These are phyloP conservation scores for Phytophthora foliorum DNA, from an alignment of 352 stramenopile genomes.

Conservation along the genomic window DNA sequence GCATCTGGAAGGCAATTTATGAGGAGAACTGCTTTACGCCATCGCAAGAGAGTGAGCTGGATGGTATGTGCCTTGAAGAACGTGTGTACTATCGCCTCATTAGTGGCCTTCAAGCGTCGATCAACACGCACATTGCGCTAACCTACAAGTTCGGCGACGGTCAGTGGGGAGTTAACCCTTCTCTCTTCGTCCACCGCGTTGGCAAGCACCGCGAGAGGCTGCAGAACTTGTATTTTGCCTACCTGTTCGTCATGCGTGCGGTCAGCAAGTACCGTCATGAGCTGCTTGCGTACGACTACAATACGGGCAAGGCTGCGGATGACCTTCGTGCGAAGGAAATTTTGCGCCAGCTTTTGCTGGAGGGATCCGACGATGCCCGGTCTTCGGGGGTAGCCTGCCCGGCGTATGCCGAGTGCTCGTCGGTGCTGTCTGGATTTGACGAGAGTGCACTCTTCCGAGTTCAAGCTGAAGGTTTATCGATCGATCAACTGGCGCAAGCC, in stretches of 20 bases:
- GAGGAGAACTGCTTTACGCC: constrained; percentile 97
- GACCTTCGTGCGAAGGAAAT: constrained; percentile 81
- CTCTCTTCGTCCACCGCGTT: constrained; percentile 91
- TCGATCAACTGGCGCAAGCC: constrained; percentile 67
- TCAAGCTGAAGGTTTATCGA: constrained; percentile 57
- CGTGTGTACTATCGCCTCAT: constrained; percentile 98
- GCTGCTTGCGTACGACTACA: constrained; percentile 96
- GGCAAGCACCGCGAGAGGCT: constrained; percentile 94
- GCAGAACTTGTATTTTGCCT: constrained; percentile 99
- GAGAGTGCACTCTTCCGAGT: constrained; percentile 91
- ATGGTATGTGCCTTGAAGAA: constrained; percentile 93
- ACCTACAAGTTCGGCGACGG: constrained; percentile 80
- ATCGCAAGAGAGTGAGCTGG: constrained; percentile 64
- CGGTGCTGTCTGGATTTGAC: constrained; percentile 88
- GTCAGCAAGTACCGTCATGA: constrained; percentile 94
- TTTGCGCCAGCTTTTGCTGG: constrained; percentile 71
- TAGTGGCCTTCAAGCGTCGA: constrained; percentile 96
- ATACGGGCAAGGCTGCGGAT: constrained; percentile 93
- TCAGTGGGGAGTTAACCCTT: constrained; percentile 77
- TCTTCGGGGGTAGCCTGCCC: constrained; percentile 54
- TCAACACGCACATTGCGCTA: constrained; percentile 94
- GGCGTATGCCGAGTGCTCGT: constrained; percentile 62
- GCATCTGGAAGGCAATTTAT: constrained; percentile 98
- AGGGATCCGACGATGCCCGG: constrained; percentile 50
- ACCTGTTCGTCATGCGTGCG: constrained; percentile 97